Evolutionary conservation across 1,284 basidiomycete genomes (phyloP), one percentile per base, ranked within the genome.

Genomic region (Blastosporella zonata): DNA sequence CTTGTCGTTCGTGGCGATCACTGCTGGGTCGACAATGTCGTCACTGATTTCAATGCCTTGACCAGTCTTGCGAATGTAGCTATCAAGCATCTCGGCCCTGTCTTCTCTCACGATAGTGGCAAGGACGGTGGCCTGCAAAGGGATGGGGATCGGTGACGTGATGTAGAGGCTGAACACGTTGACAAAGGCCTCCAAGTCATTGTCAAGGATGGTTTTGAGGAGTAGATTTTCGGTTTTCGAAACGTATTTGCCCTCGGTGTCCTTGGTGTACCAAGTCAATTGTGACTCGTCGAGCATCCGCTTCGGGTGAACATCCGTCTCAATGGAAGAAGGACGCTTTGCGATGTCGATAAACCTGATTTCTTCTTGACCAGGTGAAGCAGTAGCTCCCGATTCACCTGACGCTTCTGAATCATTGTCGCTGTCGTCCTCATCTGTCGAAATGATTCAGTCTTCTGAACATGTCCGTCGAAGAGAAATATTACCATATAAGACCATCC

Each of bases 261-360:
- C n/a, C 23, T 22, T 38, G 23, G 12, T 47, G 31, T 51, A 34
- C 50, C 57, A 66, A 7, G 25, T 20, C 17, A 53, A 22, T 1
- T 36, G 27, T n/a, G 21, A 42, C 20, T 48, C 31, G 10, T 62
- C 25, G 4, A 79, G 62, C 48, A 78, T 53, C 20, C 54, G 50
- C 9, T 56, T 53, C 0, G 80, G 76, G 21, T 70, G 61, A 4
- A 66, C 59, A 3, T 68, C 52, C 36, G 64, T 70, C 36, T 71
- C 65, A 25, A 82, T 64, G 7, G 63, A 55, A 0, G 78, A 77
- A 2, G 70, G 64, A 2, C 71, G 67, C 25, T 68, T 71, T 6
- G 78, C 74, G 44, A 82, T 70, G 58, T 82, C 78, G 10, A 74
- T 62, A 56, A 82, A 78, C 33, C 71, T 70, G 45, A 70, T 56